Evolutionary conservation across 169 alveolate genomes (phyloP), one percentile per base, ranked within the genome.

Genomic region (Babesia ovata): DNA sequence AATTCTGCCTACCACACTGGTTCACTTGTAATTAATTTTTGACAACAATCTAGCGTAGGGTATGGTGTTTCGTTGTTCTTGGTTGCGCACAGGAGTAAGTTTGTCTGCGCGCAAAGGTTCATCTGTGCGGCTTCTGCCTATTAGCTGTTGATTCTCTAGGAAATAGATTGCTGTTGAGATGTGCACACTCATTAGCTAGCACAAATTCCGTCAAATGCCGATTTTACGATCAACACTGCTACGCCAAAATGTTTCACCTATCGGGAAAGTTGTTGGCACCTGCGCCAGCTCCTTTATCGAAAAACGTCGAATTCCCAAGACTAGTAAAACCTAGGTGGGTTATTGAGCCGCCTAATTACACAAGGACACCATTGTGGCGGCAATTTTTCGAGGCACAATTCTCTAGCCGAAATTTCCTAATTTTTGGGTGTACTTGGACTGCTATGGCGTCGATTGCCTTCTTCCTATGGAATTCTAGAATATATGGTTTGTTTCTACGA

Each of bases 381-480:
- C 93, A 92, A 72, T 91, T 79, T 73, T 88, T 93, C 84, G 96
- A 92, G 72, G 92, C 92, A 7, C 96, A 92, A 63, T 92, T 91
- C 63, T 63, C 91, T 39, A 92, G 93, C 70, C 73, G 93, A 12
- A 86, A 86, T 21, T 92, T 92, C 62, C 73, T 92, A 69, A 76
- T 92, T 53, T 92, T 91, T 67, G 96, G 96, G 8, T 91, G 91
- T 66, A 92, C 96, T 7, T 92, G 96, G 96, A 92, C 96, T 12
- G 92, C 96, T 12, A 84, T 92, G 69, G 93, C 93, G 36, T 89
- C 95, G 13, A 90, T 92, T 72, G 95, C 94, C 21, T 86, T 87
- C 58, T 66, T 92, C 42, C 67, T 91, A 54, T 92, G 96, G 96
- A 84, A 84, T 71, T 86, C 93, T 45, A 75, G 96, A 44, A 70